A percentile compares a stretch with the other conserved stretches of the same genome.
Conservation (phyloP, 257 asterid genomes). For the Solanum neorickii region DNA sequence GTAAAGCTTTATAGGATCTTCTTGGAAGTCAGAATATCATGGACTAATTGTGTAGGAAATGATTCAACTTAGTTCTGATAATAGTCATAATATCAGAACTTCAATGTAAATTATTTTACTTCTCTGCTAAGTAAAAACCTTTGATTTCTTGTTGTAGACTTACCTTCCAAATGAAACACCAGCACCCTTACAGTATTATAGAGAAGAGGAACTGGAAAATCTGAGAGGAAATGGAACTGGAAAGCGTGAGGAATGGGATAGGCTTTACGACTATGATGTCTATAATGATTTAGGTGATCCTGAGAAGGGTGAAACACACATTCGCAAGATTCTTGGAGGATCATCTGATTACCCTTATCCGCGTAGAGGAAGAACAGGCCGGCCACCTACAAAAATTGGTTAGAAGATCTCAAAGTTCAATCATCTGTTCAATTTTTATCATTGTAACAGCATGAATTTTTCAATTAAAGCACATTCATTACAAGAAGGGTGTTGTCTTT, state of each 20-base stretch:
- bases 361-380: constrained; percentile 70
- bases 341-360: constrained; percentile 29
- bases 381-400: constrained; percentile 49
- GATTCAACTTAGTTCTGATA: background rate
- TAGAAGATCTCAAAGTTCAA: background rate
- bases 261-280: constrained; percentile 25
- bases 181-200: constrained; percentile 1
- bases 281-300: constrained; percentile 36
- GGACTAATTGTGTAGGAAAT: background rate
- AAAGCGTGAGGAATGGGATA: constrained; percentile 29
- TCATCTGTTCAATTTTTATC: background rate
- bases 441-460: background rate
- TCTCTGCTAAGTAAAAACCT: background rate
- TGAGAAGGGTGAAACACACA: background rate
- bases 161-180: constrained; percentile 29
- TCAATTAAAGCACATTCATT: background rate
- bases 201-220: constrained; percentile 16
- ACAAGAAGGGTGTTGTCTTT: background rate
- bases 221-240: constrained; percentile 28
- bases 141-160: background rate
- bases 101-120: background rate
- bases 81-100: background rate
- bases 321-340: constrained; percentile 26
- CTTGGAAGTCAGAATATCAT: background rate
- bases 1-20: background rate